Evolutionary conservation across 2,329 filamentous ascomycete species (phyloP).

Genomic region (Phoma sp.): DNA sequence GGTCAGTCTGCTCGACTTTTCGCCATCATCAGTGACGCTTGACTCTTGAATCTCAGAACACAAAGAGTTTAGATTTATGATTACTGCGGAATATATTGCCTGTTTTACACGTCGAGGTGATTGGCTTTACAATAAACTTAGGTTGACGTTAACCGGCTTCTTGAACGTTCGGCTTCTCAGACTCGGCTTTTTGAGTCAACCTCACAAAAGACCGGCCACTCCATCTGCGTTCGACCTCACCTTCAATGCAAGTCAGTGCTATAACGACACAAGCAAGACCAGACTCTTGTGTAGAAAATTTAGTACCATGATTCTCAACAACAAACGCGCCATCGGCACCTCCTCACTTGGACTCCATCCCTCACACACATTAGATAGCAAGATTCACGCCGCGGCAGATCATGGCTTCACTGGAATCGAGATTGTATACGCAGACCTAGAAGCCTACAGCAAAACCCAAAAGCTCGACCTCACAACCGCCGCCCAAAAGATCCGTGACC

Average conservation of each 20-base stretch:
- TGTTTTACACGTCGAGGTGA: no score
- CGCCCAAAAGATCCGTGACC: neutral
- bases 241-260: neutral
- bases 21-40: no score
- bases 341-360: constrained; percentile 10
- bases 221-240: no score
- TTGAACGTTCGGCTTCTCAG: neutral
- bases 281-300: neutral
- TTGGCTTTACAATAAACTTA: no score
- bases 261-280: neutral
- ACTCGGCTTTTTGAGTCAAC: neutral
- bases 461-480: neutral
- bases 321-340: constrained; percentile 15
- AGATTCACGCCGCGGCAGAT: constrained; percentile 11
- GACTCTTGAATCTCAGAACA: no score
- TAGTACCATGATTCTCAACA: neutral
- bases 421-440: constrained; percentile 12
- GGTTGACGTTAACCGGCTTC: neutral
- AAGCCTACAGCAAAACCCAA: constrained; percentile 3
- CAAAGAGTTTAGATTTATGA: no score
- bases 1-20: no score
- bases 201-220: no score
- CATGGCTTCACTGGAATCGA: constrained; percentile 16
- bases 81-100: no score
- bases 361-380: constrained; percentile 7